Evolutionary conservation across 1,139 yeast species (phyloP).

Genomic region (Lodderomyces pseudojiufengensis): DNA sequence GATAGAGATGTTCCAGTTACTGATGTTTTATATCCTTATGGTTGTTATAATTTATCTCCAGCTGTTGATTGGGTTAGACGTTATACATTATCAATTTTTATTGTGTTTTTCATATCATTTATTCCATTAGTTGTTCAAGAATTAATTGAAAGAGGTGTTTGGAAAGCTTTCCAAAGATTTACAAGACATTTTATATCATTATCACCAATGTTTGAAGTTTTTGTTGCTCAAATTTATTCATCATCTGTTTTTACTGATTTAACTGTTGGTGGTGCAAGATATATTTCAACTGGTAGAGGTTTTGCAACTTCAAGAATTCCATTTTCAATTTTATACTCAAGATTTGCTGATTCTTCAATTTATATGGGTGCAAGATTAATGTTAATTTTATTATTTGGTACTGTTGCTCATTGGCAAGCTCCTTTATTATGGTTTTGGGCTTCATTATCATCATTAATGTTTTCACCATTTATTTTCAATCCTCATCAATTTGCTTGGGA

Average conservation of each 20-base stretch:
- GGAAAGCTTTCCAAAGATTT: slow-evolving; percentile 93
- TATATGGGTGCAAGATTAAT: slow-evolving; percentile 93
- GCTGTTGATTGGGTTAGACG: slow-evolving; percentile 97
- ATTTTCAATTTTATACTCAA: slow-evolving; percentile 88
- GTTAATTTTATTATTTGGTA: slow-evolving; percentile 85
- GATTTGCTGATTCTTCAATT: slow-evolving; percentile 96
- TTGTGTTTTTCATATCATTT: slow-evolving; percentile 96
- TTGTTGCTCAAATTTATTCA: slow-evolving; percentile 96
- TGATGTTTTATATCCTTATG: slow-evolving; percentile 79
- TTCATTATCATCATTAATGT: slow-evolving; percentile 81
- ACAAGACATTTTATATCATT: slow-evolving; percentile 82
- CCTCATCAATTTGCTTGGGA: slow-evolving; percentile 99
- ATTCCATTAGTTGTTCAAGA: slow-evolving; percentile 96
- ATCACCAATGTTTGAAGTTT: slow-evolving; percentile 97
- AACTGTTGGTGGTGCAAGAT: slow-evolving; percentile 99
- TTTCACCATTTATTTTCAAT: slow-evolving; percentile 93
- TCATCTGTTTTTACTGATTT: slow-evolving; percentile 86
- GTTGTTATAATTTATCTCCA: slow-evolving; percentile 91
- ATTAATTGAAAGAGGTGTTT: slow-evolving; percentile 94
- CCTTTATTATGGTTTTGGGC: slow-evolving; percentile 99
- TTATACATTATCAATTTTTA: slow-evolving; percentile 94
- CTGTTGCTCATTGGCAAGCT: slow-evolving; percentile 95
- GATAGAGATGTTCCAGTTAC: slow-evolving; percentile 81
- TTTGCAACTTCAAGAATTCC: slow-evolving; percentile 98
- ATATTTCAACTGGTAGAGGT: slow-evolving; percentile 99